phyloP scores from a whole-genome alignment of 129 eudicot genomes.

The Flaveria ramosissima region DNA sequence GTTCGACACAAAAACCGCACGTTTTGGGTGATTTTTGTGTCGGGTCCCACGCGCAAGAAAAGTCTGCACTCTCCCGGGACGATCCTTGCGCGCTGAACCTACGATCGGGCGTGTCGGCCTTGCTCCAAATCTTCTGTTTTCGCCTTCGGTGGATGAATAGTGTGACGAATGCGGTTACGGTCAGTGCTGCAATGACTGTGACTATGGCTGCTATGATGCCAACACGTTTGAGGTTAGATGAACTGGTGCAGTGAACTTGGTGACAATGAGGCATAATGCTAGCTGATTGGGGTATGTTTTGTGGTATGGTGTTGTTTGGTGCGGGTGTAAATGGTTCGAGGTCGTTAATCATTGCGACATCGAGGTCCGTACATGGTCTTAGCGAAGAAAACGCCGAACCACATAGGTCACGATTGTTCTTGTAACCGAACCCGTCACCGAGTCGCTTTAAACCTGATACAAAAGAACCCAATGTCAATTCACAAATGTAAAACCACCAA shows the following conservation, averaged over 20 bases:
- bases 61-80: constrained; percentile 52
- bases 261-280: constrained; percentile 43
- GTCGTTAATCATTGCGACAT: constrained; percentile 41
- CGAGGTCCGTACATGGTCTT: constrained; percentile 66
- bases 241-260: constrained; percentile 48
- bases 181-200: constrained; percentile 45
- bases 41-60: constrained; percentile 62
- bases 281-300: constrained; percentile 48
- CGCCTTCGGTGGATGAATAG: constrained; percentile 52
- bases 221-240: constrained; percentile 53
- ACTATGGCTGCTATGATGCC: constrained; percentile 58
- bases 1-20: constrained; percentile 31
- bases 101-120: constrained; percentile 59
- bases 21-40: constrained; percentile 33
- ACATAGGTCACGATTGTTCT: constrained; percentile 70
- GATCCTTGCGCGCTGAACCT: constrained; percentile 52
- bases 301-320: constrained; percentile 29
- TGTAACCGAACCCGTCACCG: constrained; percentile 45
- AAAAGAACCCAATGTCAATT: not conserved
- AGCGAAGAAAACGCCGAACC: constrained; percentile 55
- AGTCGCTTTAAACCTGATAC: constrained; percentile 60
- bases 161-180: constrained; percentile 39
- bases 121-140: constrained; percentile 71
- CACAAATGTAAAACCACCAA: too few species aligned
- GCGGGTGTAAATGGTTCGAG: constrained; percentile 45